These are phyloP conservation scores for Cyclostephanos tholiformis DNA, from an alignment of 108 stramenopile genomes.

Conservation along the genomic window DNA sequence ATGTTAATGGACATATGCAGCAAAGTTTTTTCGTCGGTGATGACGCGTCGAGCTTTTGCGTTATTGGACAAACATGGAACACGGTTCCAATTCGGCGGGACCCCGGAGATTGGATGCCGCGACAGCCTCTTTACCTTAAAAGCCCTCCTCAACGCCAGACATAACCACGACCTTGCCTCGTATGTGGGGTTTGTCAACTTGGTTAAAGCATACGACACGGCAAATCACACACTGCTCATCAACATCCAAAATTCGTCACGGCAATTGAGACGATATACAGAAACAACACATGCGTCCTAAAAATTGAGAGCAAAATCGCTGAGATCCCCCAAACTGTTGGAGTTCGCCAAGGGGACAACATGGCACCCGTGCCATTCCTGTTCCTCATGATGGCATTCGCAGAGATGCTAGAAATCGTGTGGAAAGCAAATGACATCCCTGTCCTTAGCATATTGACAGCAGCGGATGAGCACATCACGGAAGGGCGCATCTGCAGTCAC, in stretches of 20 bases:
- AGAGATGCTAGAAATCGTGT: constrained; percentile 10
- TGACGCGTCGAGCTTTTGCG: neutral
- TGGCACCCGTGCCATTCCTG: constrained; percentile 29
- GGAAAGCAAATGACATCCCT: neutral
- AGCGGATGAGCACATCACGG: too few relatives aligned
- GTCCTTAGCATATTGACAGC: too few relatives aligned
- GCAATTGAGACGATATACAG: constrained; percentile 13
- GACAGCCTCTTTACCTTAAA: constrained; percentile 21
- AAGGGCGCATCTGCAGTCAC: neutral
- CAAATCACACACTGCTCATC: constrained; percentile 14
- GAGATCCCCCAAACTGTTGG: constrained; percentile 9
- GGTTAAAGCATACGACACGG: constrained; percentile 36
- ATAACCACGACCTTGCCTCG: neutral
- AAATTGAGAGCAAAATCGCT: neutral
- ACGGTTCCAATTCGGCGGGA: constrained; percentile 23
- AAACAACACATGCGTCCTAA: constrained; percentile 3
- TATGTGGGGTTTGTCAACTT: constrained; percentile 17
- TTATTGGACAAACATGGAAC: constrained; percentile 12
- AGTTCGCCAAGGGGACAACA: constrained; percentile 5
- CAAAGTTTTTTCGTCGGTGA: constrained; percentile 9
- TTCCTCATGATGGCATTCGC: constrained; percentile 27
- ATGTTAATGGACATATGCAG: constrained; percentile 22
- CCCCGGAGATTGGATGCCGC: constrained; percentile 12
- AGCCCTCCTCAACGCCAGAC: constrained; percentile 11
- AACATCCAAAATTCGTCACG: neutral